A percentile compares a stretch with the other conserved stretches of the same genome.
These are phyloP conservation scores for Aspergillus cristatus DNA, from an alignment of 495 filamentous ascomycete genomes.

Conservation along the genomic window DNA sequence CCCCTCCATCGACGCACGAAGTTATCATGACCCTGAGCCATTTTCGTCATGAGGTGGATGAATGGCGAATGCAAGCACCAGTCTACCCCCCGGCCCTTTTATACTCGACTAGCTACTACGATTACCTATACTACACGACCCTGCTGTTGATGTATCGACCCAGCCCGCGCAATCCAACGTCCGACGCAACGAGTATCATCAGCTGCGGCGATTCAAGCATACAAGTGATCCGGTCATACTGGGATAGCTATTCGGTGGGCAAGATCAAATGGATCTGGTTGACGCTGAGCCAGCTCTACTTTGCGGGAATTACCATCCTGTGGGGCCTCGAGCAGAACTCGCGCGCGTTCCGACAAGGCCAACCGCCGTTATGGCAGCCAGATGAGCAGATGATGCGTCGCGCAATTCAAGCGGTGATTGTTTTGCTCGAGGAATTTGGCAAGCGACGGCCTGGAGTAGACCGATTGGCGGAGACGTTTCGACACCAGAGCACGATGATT, in stretches of 20 bases:
- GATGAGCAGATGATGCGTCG: slow-evolving; percentile 39
- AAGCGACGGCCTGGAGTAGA: slow-evolving; percentile 40
- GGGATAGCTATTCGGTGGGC: slow-evolving; percentile 38
- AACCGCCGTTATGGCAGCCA: slow-evolving; percentile 30
- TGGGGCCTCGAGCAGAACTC: slow-evolving; percentile 41
- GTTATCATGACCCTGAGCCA: slow-evolving; percentile 24
- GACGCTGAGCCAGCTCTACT: slow-evolving; percentile 43
- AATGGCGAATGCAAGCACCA: slow-evolving; percentile 33
- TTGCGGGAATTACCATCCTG: slow-evolving; percentile 41
- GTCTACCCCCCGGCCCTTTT: slow-evolving; percentile 33
- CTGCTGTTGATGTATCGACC: slow-evolving; percentile 44
- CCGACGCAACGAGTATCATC: slow-evolving; percentile 33
- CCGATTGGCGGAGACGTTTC: slow-evolving; percentile 35
- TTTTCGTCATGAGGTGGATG: slow-evolving; percentile 41
- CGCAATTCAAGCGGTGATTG: slow-evolving; percentile 36
- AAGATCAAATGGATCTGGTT: slow-evolving; percentile 49
- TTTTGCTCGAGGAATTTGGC: slow-evolving; percentile 41
- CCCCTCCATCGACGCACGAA: slow-evolving; percentile 27
- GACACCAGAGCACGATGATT: slow-evolving; percentile 36
- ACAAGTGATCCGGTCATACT: slow-evolving; percentile 41
- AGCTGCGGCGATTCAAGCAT: slow-evolving; percentile 42
- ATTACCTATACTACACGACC: slow-evolving; percentile 45
- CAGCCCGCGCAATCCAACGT: slow-evolving; percentile 37
- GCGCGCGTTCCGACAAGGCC: slow-evolving; percentile 33
- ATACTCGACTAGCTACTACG: slow-evolving; percentile 41